phyloP scores from a whole-genome alignment of 2,329 filamentous ascomycete species.

The Diaporthe amygdali region DNA sequence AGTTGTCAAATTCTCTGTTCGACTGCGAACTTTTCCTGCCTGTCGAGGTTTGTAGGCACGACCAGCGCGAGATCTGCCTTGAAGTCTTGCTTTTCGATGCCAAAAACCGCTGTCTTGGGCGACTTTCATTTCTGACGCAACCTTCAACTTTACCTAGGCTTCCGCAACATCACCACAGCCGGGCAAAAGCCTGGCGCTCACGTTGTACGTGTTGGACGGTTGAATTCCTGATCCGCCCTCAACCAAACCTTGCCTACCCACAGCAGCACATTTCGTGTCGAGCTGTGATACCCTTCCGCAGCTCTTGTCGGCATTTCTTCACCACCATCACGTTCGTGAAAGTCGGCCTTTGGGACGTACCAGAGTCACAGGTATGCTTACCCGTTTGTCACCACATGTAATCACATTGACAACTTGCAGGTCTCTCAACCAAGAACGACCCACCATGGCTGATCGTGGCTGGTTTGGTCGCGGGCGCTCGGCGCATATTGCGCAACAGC shows the following conservation, averaged over 20 bases:
- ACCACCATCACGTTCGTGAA: background rate
- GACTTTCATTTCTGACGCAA: background rate
- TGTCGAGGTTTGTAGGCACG: background rate
- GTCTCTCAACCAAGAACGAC: background rate
- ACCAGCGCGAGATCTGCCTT: background rate
- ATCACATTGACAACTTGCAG: background rate
- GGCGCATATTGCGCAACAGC: slow-evolving; percentile 10
- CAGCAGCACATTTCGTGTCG: background rate
- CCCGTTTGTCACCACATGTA: background rate
- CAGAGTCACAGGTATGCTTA: background rate
- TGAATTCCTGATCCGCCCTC: background rate
- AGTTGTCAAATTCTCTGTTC: background rate
- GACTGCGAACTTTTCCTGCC: background rate
- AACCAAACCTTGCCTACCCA: background rate
- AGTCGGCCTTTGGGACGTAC: background rate
- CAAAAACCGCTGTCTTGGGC: background rate
- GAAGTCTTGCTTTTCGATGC: background rate
- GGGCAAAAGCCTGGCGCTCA: background rate
- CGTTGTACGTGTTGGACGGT: background rate
- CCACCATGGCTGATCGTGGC: slow-evolving; percentile 15
- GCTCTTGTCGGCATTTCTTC: background rate
- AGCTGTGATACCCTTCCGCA: background rate
- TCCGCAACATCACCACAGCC: background rate
- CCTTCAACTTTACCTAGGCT: background rate
- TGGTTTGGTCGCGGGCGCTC: slow-evolving; percentile 15